Conservation (phyloP, 2,329 filamentous ascomycete genomes). For the Stagonosporopsis tanaceti region DNA sequence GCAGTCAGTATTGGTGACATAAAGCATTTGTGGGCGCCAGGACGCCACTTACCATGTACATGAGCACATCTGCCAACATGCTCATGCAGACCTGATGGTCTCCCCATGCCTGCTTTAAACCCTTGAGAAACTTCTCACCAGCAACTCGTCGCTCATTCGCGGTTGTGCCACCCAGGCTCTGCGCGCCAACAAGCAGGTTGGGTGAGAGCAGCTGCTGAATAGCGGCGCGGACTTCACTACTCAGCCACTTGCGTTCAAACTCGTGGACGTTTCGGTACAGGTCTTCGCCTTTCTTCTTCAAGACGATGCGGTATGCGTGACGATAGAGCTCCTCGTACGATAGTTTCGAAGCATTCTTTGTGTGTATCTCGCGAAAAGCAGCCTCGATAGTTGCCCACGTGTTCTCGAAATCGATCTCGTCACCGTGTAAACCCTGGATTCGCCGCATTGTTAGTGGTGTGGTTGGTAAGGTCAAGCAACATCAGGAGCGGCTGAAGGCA, state of each 20-base stretch:
- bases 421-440: slow-evolving; percentile 64
- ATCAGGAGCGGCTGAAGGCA: slow-evolving; percentile 15
- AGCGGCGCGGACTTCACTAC: slow-evolving; percentile 72
- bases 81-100: slow-evolving; percentile 93
- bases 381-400: slow-evolving; percentile 80
- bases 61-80: slow-evolving; percentile 94
- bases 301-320: slow-evolving; percentile 89
- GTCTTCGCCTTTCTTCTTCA: slow-evolving; percentile 82
- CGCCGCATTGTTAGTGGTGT: slow-evolving; percentile 23
- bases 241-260: slow-evolving; percentile 85
- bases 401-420: slow-evolving; percentile 80
- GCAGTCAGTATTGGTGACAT: background rate
- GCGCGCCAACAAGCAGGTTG: slow-evolving; percentile 67
- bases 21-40: background rate
- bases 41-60: slow-evolving; percentile 76
- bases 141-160: slow-evolving; percentile 79
- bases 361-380: slow-evolving; percentile 87
- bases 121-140: slow-evolving; percentile 82
- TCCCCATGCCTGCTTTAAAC: slow-evolving; percentile 80
- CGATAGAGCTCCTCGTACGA: slow-evolving; percentile 97
- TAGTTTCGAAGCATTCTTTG: slow-evolving; percentile 85
- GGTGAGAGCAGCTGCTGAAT: slow-evolving; percentile 76
- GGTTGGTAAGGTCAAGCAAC: slow-evolving; percentile 4
- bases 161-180: slow-evolving; percentile 63
- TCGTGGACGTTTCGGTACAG: slow-evolving; percentile 82